These are phyloP conservation scores for Ceratocystis diversiconidia DNA, from an alignment of 2,329 filamentous ascomycete species.

Conservation along the genomic window DNA sequence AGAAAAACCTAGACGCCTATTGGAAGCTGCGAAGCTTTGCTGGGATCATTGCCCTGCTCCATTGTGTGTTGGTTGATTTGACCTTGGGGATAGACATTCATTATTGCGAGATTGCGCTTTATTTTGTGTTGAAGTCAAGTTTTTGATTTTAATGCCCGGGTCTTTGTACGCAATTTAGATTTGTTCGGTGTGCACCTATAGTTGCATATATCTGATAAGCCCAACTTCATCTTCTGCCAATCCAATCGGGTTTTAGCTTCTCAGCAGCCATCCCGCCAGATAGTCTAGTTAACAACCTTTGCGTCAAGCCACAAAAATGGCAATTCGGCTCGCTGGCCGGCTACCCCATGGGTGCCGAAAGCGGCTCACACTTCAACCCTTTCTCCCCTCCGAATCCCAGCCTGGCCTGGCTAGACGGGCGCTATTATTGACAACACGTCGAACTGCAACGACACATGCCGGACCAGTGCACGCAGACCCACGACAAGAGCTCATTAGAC, in stretches of 20 bases:
- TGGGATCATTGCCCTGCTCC: not conserved
- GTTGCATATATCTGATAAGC: not conserved
- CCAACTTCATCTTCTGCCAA: not conserved
- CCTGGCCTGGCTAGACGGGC: not conserved
- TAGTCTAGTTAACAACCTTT: not conserved
- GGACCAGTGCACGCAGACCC: conserved; percentile 23
- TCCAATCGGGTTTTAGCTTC: not conserved
- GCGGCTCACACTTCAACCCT: not conserved
- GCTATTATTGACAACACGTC: not conserved
- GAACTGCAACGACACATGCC: conserved; percentile 20
- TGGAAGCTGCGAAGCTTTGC: not conserved
- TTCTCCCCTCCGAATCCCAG: not conserved
- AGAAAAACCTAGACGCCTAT: not conserved
- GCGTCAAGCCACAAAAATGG: conserved; percentile 5
- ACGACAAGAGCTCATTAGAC: conserved; percentile 41
- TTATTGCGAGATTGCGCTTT: not conserved
- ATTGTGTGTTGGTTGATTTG: not conserved
- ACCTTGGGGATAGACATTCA: not conserved
- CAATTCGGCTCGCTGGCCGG: conserved; percentile 4
- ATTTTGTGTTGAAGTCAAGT: too few relatives aligned
- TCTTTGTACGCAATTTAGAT: not conserved
- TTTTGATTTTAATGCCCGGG: not conserved
- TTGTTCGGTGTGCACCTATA: not conserved
- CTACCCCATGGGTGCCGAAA: conserved; percentile 10
- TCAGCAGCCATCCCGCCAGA: not conserved